Conservation (phyloP, 2,329 filamentous ascomycete species). For the Sphaerulina musiva region DNA sequence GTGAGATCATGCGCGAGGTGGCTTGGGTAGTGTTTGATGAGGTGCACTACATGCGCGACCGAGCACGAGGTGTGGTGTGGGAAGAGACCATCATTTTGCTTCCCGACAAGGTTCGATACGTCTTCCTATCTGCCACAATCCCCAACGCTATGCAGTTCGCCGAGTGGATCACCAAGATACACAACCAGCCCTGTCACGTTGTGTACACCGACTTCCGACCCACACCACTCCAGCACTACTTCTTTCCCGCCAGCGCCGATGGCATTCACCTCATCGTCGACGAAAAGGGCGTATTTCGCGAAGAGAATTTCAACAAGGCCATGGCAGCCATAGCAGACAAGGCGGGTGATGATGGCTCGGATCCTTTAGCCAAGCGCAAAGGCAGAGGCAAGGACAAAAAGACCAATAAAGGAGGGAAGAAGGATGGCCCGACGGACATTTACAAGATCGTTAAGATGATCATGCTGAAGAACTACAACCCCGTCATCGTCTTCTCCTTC, state of each 20-base stretch:
- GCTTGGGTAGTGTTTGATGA: conserved; percentile 98
- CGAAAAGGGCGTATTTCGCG: conserved; percentile 91
- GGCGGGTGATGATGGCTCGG: conserved; percentile 75
- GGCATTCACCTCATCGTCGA: conserved; percentile 93
- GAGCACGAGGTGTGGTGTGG: conserved; percentile 90
- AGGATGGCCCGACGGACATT: conserved; percentile 69
- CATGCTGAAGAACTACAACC: conserved; percentile 94
- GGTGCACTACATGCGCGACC: conserved; percentile 97
- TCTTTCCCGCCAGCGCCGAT: conserved; percentile 86
- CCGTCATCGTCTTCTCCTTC: conserved; percentile 98
- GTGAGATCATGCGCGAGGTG: conserved; percentile 98
- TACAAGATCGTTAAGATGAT: conserved; percentile 99
- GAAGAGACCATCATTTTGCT: conserved; percentile 98
- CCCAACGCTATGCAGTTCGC: conserved; percentile 99
- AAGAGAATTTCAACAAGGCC: conserved; percentile 94
- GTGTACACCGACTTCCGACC: conserved; percentile 98
- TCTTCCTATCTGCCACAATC: conserved; percentile 96
- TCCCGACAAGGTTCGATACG: conserved; percentile 97
- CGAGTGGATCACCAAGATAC: conserved; percentile 98
- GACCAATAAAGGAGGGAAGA: conserved; percentile 75
- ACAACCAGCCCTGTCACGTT: conserved; percentile 95
- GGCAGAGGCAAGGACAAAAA: conserved; percentile 90
- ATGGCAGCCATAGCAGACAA: conserved; percentile 86
- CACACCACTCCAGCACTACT: conserved; percentile 94
- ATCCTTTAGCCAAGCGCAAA: conserved; percentile 71